Evolutionary conservation across 2,329 filamentous ascomycete genomes (phyloP).

Genomic region (Tolypocladium sp.): DNA sequence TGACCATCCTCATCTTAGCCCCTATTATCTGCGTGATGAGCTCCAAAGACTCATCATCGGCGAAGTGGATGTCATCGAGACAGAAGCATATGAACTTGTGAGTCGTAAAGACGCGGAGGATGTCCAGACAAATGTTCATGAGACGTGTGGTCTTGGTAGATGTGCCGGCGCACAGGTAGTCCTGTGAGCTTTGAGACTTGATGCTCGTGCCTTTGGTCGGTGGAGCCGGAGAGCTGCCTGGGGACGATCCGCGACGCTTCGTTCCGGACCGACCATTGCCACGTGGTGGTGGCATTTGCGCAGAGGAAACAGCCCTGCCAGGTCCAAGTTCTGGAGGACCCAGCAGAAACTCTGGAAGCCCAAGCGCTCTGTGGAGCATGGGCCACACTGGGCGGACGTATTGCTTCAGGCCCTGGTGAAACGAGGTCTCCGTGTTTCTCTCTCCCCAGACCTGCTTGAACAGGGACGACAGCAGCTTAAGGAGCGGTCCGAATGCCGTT

Average conservation of each 20-base stretch:
- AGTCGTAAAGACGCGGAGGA: conserved; percentile 69
- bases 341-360: conserved; percentile 61
- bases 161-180: conserved; percentile 48
- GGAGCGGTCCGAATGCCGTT: conserved; percentile 52
- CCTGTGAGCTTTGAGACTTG: conserved; percentile 44
- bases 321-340: conserved; percentile 34
- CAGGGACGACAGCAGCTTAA: conserved; percentile 55
- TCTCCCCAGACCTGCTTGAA: conserved; percentile 62
- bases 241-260: conserved; percentile 40
- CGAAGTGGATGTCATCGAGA: conserved; percentile 83
- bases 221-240: conserved; percentile 31
- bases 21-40: conserved; percentile 73
- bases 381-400: conserved; percentile 57
- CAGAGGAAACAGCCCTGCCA: conserved; percentile 25
- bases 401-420: conserved; percentile 52
- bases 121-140: conserved; percentile 81
- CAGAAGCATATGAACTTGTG: conserved; percentile 85
- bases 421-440: conserved; percentile 53
- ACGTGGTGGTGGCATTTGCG: conserved; percentile 20
- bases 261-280: conserved; percentile 20
- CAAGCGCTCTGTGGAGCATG: conserved; percentile 50
- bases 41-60: conserved; percentile 79
- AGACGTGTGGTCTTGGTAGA: conserved; percentile 62
- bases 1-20: conserved; percentile 69
- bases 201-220: conserved; percentile 22